A percentile compares a stretch with the other conserved stretches of the same genome.
These are phyloP conservation scores for Dentipellis sp. DNA, from an alignment of 768 basidiomycete genomes.

Conservation along the genomic window DNA sequence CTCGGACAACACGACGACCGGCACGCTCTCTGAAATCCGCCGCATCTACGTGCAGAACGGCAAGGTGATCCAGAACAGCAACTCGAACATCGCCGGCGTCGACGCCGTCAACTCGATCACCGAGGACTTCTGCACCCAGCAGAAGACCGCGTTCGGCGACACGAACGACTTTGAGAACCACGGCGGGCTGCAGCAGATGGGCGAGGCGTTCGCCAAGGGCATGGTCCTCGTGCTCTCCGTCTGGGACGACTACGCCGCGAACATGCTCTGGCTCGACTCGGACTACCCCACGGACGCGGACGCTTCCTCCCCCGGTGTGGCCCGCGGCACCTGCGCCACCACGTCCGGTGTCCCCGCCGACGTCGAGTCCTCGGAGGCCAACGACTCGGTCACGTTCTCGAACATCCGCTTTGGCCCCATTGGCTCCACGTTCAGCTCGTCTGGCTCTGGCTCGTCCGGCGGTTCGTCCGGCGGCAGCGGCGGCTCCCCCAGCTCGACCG, in stretches of 20 bases:
- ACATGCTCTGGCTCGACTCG: slow-evolving; percentile 53
- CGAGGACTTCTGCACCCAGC: slow-evolving; percentile 32
- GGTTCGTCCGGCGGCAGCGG: neutral
- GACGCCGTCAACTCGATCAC: slow-evolving; percentile 35
- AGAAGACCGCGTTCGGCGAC: slow-evolving; percentile 37
- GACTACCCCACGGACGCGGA: slow-evolving; percentile 28
- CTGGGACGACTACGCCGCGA: slow-evolving; percentile 45
- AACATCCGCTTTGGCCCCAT: slow-evolving; percentile 47
- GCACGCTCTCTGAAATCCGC: slow-evolving; percentile 41
- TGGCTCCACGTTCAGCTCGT: slow-evolving; percentile 31
- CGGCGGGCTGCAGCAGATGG: slow-evolving; percentile 30
- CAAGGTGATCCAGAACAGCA: slow-evolving; percentile 40
- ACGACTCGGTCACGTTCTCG: slow-evolving; percentile 39
- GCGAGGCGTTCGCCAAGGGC: slow-evolving; percentile 26
- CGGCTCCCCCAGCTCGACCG: neutral
- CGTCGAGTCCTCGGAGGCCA: slow-evolving; percentile 30
- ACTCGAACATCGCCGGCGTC: slow-evolving; percentile 34
- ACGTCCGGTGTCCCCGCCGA: slow-evolving; percentile 35
- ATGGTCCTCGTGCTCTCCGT: slow-evolving; percentile 40
- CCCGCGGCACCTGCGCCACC: slow-evolving; percentile 42
- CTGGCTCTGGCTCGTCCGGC: neutral
- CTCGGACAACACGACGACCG: slow-evolving; percentile 31
- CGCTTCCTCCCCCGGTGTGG: slow-evolving; percentile 30
- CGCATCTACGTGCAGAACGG: slow-evolving; percentile 47
- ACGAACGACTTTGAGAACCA: slow-evolving; percentile 27